phyloP scores from a whole-genome alignment of 306 rosid species.

The Oxytropis ochrocephala region DNA sequence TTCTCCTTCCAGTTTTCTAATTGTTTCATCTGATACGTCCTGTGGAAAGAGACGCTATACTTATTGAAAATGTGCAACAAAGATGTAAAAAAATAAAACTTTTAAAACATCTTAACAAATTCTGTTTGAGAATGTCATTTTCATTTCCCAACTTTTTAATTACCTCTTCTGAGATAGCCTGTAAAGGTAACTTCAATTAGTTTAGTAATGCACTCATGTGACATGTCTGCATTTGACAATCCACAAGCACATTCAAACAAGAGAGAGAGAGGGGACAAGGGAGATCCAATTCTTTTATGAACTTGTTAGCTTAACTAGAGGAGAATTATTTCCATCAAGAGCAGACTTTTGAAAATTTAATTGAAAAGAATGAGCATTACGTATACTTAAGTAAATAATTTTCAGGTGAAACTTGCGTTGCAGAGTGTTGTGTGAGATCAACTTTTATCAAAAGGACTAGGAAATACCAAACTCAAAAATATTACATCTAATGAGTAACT shows the following conservation, averaged over 20 bases:
- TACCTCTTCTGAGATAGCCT: constrained; percentile 31
- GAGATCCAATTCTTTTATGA: not conserved
- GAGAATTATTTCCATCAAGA: not conserved
- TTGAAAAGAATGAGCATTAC: not conserved
- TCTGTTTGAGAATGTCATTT: constrained; percentile 28
- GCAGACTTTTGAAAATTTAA: not conserved
- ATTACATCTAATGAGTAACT: not conserved
- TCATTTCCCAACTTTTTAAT: constrained; percentile 26
- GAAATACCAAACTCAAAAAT: not conserved
- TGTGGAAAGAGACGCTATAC: not conserved
- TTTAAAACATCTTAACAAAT: constrained; percentile 25
- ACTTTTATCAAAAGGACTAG: not conserved
- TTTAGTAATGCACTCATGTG: constrained; percentile 1
- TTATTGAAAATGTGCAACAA: not conserved
- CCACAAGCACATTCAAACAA: not conserved
- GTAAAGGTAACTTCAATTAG: constrained; percentile 7
- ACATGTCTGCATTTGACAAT: not conserved
- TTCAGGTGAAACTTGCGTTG: not conserved
- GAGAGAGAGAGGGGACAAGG: not conserved
- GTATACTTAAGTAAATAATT: not conserved
- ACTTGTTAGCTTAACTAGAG: not conserved
- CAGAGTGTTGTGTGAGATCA: not conserved
- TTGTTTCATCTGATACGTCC: constrained; percentile 23
- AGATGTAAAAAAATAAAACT: not conserved
- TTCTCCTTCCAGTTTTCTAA: constrained; percentile 31